phyloP scores from a whole-genome alignment of 2,329 filamentous ascomycete genomes.

The Tolypocladium ovalisporum region DNA sequence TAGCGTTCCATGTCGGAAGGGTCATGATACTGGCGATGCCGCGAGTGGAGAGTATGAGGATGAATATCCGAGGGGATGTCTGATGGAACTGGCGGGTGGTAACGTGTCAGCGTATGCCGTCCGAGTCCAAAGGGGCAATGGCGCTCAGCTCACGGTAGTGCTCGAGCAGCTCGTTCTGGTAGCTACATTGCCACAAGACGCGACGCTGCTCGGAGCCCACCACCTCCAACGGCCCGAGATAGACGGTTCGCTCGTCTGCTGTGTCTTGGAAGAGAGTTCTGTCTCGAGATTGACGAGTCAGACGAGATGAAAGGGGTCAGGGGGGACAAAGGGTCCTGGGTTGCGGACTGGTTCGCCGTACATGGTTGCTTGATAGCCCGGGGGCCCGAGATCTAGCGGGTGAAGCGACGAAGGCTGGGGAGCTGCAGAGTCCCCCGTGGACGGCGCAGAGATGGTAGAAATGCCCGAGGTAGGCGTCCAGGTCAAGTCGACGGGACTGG shows the following conservation, averaged over 20 bases:
- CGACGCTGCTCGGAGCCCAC: slow-evolving; percentile 34
- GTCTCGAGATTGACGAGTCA: slow-evolving; percentile 8
- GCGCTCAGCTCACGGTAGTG: slow-evolving; percentile 36
- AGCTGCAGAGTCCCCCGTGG: slow-evolving; percentile 20
- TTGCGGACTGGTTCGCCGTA: slow-evolving; percentile 13
- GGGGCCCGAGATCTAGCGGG: slow-evolving; percentile 39
- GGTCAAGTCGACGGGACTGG: slow-evolving; percentile 31
- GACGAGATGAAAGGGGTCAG: slow-evolving; percentile 6
- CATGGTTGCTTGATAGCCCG: slow-evolving; percentile 44
- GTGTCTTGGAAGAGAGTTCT: slow-evolving; percentile 42
- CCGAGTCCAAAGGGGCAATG: background rate
- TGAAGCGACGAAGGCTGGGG: slow-evolving; percentile 25
- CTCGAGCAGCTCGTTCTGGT: slow-evolving; percentile 39
- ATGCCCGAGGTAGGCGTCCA: slow-evolving; percentile 34
- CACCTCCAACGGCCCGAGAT: slow-evolving; percentile 43
- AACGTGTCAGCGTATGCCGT: slow-evolving; percentile 1
- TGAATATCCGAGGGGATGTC: slow-evolving; percentile 31
- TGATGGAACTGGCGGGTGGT: slow-evolving; percentile 29
- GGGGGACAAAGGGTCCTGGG: no score
- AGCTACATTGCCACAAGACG: slow-evolving; percentile 42
- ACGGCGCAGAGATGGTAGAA: slow-evolving; percentile 33
- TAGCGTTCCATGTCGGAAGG: slow-evolving; percentile 38
- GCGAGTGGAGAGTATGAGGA: slow-evolving; percentile 37
- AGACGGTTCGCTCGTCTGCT: slow-evolving; percentile 35
- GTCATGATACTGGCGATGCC: slow-evolving; percentile 39